Evolutionary conservation across 495 filamentous ascomycete genomes (phyloP).

Genomic region (Podospora pseudopauciseta): DNA sequence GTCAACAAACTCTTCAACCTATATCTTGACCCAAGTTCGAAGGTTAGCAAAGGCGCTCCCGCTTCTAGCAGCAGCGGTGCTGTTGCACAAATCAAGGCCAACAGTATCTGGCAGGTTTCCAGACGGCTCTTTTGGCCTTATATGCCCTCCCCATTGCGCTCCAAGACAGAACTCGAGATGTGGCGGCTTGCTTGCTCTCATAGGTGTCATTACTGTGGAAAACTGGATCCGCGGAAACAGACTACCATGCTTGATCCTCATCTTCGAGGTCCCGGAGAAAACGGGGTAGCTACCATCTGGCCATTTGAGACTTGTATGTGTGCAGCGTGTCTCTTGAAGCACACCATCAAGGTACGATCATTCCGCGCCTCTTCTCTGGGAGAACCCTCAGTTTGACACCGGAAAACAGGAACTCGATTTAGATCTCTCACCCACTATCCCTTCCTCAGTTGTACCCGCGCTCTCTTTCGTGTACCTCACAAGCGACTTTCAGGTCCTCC

Average conservation of each 20-base stretch:
- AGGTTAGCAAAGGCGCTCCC: slow-evolving; percentile 25
- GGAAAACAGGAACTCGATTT: slow-evolving; percentile 59
- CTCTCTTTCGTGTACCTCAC: slow-evolving; percentile 64
- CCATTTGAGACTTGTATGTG: slow-evolving; percentile 61
- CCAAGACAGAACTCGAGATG: slow-evolving; percentile 58
- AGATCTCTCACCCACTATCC: slow-evolving; percentile 54
- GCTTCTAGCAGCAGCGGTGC: slow-evolving; percentile 22
- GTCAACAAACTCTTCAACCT: slow-evolving; percentile 52
- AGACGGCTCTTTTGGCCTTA: slow-evolving; percentile 52
- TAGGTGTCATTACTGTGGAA: slow-evolving; percentile 55
- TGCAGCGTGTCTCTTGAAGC: slow-evolving; percentile 55
- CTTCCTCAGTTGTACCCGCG: slow-evolving; percentile 55
- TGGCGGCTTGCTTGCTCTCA: slow-evolving; percentile 54
- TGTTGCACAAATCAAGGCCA: slow-evolving; percentile 39
- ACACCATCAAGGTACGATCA: slow-evolving; percentile 56
- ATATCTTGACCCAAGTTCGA: slow-evolving; percentile 48
- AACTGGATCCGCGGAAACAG: slow-evolving; percentile 19
- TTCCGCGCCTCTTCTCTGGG: background rate
- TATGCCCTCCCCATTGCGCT: slow-evolving; percentile 54
- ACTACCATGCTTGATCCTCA: slow-evolving; percentile 35
- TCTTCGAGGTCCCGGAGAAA: slow-evolving; percentile 50
- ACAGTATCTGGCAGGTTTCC: slow-evolving; percentile 58
- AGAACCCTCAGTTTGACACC: slow-evolving; percentile 18
- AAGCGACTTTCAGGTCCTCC: slow-evolving; percentile 51
- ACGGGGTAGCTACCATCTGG: slow-evolving; percentile 58